A percentile compares a stretch with the other conserved stretches of the same genome.
These are phyloP conservation scores for Aspergillus versicolor DNA, from an alignment of 2,329 filamentous ascomycete genomes.

Conservation along the genomic window DNA sequence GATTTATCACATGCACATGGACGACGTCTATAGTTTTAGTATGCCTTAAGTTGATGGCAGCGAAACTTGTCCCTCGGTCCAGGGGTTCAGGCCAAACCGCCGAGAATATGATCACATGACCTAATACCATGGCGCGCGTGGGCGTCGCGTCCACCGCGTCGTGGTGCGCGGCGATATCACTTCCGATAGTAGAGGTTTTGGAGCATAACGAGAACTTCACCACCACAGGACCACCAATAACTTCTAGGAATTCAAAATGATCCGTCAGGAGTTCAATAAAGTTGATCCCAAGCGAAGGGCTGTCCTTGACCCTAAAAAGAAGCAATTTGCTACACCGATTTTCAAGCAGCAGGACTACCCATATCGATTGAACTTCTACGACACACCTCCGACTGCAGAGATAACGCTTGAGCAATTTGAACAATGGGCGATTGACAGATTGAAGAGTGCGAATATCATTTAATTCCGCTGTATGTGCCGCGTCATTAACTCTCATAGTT, in stretches of 20 bases:
- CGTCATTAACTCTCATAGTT: constrained; percentile 24
- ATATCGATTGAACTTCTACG: constrained; percentile 89
- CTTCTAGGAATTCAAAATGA: constrained; percentile 33
- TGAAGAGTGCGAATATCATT: constrained; percentile 62
- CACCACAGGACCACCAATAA: neutral
- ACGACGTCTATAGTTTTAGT: neutral
- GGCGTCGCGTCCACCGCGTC: constrained; percentile 19
- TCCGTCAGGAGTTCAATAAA: constrained; percentile 43
- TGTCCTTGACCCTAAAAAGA: constrained; percentile 75
- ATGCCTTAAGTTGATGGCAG: neutral
- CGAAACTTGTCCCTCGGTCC: neutral
- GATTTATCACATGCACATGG: constrained; percentile 1
- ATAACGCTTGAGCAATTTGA: constrained; percentile 97
- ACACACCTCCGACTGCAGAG: constrained; percentile 82
- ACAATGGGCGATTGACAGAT: constrained; percentile 93
- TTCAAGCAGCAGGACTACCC: constrained; percentile 80
- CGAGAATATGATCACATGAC: neutral
- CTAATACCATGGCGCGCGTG: neutral
- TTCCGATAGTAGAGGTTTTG: neutral
- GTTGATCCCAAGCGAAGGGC: constrained; percentile 70
- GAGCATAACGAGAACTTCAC: neutral
- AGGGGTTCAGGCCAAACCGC: neutral
- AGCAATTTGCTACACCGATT: constrained; percentile 75
- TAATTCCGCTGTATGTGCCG: neutral
- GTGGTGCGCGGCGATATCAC: neutral